These are phyloP conservation scores for Alternaria ethzedia DNA, from an alignment of 2,329 filamentous ascomycete species.

Conservation along the genomic window DNA sequence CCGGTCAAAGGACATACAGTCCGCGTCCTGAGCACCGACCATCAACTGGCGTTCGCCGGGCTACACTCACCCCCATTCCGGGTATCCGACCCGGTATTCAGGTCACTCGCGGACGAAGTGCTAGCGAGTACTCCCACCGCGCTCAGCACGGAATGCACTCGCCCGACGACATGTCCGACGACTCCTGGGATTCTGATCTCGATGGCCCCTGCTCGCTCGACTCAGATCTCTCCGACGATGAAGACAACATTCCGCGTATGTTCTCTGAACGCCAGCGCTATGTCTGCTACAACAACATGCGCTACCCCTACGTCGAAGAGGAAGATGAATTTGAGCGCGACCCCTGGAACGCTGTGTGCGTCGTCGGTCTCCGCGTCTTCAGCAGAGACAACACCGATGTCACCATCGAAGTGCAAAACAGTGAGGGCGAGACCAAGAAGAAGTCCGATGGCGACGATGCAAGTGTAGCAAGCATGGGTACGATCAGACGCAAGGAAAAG, in stretches of 20 bases:
- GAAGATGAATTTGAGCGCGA: constrained; percentile 56
- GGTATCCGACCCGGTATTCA: constrained; percentile 45
- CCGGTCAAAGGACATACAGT: constrained; percentile 37
- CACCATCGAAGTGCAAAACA: constrained; percentile 59
- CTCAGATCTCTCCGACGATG: constrained; percentile 27
- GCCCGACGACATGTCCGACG: constrained; percentile 43
- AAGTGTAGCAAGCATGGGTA: constrained; percentile 30
- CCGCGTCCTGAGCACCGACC: constrained; percentile 39
- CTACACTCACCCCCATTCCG: constrained; percentile 47
- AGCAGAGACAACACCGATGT: constrained; percentile 59
- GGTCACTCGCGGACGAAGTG: constrained; percentile 36
- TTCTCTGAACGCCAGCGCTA: constrained; percentile 27
- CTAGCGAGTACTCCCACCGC: constrained; percentile 38
- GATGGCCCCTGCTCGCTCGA: constrained; percentile 44
- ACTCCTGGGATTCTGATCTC: constrained; percentile 52
- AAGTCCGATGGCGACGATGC: constrained; percentile 32
- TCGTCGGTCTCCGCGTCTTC: constrained; percentile 65
- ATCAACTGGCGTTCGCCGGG: constrained; percentile 40
- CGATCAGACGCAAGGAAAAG: constrained; percentile 36
- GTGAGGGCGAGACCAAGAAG: constrained; percentile 35
- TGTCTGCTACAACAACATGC: constrained; percentile 27
- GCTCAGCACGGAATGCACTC: constrained; percentile 39
- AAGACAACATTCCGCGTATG: constrained; percentile 14
- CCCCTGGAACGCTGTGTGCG: constrained; percentile 68
- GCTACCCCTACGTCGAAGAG: constrained; percentile 39